Evolutionary conservation across 164 flowering plant species (phyloP).

Genomic region (Echeveria elegans): DNA sequence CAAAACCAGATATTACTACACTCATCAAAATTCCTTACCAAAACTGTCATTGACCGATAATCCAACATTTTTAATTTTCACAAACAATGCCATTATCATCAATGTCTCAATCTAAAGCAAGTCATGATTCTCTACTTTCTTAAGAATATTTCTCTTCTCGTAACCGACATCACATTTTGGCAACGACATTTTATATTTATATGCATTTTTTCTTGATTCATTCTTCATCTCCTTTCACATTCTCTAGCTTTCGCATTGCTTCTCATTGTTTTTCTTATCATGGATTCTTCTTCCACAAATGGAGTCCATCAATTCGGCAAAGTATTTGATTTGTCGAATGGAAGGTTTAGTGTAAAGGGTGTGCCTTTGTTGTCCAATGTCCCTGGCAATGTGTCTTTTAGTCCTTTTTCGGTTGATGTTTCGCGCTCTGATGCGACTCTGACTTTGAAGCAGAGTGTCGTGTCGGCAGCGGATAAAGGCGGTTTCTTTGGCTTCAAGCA

Average conservation of each 20-base stretch:
- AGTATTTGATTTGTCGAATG: constrained; percentile 31
- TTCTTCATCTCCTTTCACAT: too few species aligned
- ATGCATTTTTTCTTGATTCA: too few species aligned
- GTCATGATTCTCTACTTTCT: too few species aligned
- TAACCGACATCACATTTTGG: not conserved
- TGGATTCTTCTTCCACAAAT: not conserved
- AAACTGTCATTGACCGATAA: too few species aligned
- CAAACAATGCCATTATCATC: too few species aligned
- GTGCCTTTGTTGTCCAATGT: constrained; percentile 51
- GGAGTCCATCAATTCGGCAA: constrained; percentile 2
- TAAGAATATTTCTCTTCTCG: not conserved
- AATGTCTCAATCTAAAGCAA: too few species aligned
- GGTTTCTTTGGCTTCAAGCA: constrained; percentile 53
- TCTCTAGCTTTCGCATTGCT: too few species aligned
- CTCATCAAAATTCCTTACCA: too few species aligned
- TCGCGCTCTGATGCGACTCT: constrained; percentile 41
- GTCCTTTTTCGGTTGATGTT: constrained; percentile 25
- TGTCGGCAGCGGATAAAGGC: constrained; percentile 33
- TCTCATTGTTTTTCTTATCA: not conserved
- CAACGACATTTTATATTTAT: not conserved
- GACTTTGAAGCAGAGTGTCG: constrained; percentile 36
- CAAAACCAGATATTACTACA: too few species aligned
- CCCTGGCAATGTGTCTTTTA: constrained; percentile 54
- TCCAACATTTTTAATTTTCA: too few species aligned
- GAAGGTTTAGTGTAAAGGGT: constrained; percentile 43